These are phyloP conservation scores for Mortierella polycephala DNA, from an alignment of 371 early-diverging fungal genomes.

Conservation along the genomic window DNA sequence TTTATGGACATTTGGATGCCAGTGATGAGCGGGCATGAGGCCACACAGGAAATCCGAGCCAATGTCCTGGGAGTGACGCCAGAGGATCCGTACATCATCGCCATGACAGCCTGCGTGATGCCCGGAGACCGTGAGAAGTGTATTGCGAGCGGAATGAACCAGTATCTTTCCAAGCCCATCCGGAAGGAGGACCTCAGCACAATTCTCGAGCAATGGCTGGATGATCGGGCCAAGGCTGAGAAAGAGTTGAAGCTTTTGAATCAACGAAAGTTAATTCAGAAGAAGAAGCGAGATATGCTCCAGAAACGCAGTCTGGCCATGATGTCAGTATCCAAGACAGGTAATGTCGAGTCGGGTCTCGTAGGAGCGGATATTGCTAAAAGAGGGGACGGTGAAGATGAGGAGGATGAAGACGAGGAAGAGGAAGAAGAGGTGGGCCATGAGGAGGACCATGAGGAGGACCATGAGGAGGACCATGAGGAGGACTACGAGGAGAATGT, in stretches of 20 bases:
- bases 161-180: constrained; percentile 51
- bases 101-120: constrained; percentile 54
- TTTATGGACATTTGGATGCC: constrained; percentile 67
- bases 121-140: constrained; percentile 47
- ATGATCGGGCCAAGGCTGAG: constrained; percentile 14
- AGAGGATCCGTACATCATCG: constrained; percentile 31
- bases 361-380: constrained; percentile 8
- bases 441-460: background rate
- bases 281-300: constrained; percentile 44
- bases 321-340: constrained; percentile 5
- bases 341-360: background rate
- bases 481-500: background rate
- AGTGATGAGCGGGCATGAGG: constrained; percentile 56
- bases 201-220: constrained; percentile 32
- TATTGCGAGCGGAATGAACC: constrained; percentile 52
- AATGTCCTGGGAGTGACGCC: constrained; percentile 10
- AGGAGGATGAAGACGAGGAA: constrained; percentile 21
- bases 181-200: constrained; percentile 30
- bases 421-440: background rate
- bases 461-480: too few species aligned
- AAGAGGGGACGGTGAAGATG: constrained; percentile 33
- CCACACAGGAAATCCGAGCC: constrained; percentile 45
- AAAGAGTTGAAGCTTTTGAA: constrained; percentile 9
- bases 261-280: constrained; percentile 24
- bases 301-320: constrained; percentile 26